Evolutionary conservation across 169 alveolate genomes (phyloP), one percentile per base, ranked within the genome.

Genomic region (Babesia ovis): DNA sequence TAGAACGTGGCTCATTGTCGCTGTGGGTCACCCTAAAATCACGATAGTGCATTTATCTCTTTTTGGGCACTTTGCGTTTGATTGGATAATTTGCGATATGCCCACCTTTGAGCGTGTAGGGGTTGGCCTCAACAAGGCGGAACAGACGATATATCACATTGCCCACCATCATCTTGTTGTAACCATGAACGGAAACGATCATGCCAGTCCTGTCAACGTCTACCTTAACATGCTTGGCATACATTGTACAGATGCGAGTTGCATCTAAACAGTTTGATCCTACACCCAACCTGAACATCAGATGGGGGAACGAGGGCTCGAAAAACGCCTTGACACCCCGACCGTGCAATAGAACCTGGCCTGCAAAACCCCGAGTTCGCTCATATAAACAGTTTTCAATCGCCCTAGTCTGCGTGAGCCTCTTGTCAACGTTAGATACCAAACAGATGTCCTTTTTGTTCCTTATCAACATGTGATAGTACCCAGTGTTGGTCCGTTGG

Each of bases 291-390:
- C 96, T 91, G 76, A 90, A 84, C 85, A 90, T 85, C 46, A 92
- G 81, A 69, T 91, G 66, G 18, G 94, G 94, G 57, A 85, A 89
- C 29, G 55, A 87, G 8, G 94, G 94, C 37, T 92, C 96, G 56
- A 81, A 92, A 73, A 89, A 92, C 18, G 95, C 94, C 81, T 87
- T 89, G 27, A 92, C 96, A 34, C 96, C 96, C 50, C 94, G 81
- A 5, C 96, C 96, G 35, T 91, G 89, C 35, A 92, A 85, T 12
- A 92, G 72, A 9, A 92, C 90, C 85, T 92, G 96, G 42, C 91
- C 92, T 4, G 92, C 91, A 50, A 86, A 87, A 1, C 96, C 96
- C 45, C 95, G 77, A 35, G 95, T 85, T 29, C 80, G 75, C 56
- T 89, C 92, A 54, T 81, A 59, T 56, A 84, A 66, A 55, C 84